These are phyloP conservation scores for Paramecium bursaria DNA, from an alignment of 73 alveolate genomes.

Conservation along the genomic window DNA sequence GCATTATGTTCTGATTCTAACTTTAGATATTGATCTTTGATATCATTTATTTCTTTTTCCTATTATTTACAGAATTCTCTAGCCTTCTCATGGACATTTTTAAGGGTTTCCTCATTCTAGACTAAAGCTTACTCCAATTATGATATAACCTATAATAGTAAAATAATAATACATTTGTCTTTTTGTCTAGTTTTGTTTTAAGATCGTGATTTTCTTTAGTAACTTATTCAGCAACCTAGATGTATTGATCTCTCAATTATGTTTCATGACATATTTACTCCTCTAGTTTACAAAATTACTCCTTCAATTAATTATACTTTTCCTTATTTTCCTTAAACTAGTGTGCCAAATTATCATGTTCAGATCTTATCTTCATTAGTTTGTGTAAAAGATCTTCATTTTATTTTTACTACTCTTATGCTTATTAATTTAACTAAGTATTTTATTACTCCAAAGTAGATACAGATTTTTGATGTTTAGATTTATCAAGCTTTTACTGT, in stretches of 20 bases:
- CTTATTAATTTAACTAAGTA: too few species aligned
- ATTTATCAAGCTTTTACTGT: too few species aligned
- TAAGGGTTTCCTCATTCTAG: constrained; percentile 50
- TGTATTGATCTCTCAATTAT: constrained; percentile 35
- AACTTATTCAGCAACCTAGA: constrained; percentile 39
- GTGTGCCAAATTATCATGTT: neutral
- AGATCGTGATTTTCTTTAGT: constrained; percentile 45
- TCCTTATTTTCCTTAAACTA: constrained; percentile 17
- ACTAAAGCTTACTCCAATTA: constrained; percentile 21
- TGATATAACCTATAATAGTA: neutral
- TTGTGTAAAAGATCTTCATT: neutral
- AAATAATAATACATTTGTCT: neutral
- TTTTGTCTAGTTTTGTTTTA: constrained; percentile 36
- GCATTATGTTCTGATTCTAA: constrained; percentile 59
- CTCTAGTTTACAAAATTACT: constrained; percentile 10
- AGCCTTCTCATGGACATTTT: constrained; percentile 51
- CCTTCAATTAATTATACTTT: constrained; percentile 11
- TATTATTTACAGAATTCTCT: constrained; percentile 51
- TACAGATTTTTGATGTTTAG: too few species aligned
- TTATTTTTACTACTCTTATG: neutral
- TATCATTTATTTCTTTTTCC: constrained; percentile 58
- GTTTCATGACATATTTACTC: constrained; percentile 6
- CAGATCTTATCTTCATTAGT: neutral
- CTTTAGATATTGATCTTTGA: constrained; percentile 39
- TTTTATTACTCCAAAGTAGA: neutral